These are phyloP conservation scores for Botrytis pseudocinerea DNA, from an alignment of 2,329 filamentous ascomycete species.

Conservation along the genomic window DNA sequence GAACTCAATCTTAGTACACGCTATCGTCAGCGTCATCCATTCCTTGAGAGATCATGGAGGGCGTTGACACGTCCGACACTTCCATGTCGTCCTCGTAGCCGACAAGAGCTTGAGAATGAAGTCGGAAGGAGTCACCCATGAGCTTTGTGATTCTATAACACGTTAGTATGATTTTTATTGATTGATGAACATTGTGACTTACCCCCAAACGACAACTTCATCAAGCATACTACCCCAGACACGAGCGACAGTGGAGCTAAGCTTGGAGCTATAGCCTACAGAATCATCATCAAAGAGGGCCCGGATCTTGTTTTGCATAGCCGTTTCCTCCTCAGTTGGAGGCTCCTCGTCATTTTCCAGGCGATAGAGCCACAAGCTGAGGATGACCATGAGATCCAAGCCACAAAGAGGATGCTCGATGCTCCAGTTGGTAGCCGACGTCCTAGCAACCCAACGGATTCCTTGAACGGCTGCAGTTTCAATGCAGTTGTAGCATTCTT, in stretches of 20 bases:
- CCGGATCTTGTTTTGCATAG: constrained; percentile 91
- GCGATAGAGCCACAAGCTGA: constrained; percentile 97
- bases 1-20: constrained; percentile 55
- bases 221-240: constrained; percentile 98
- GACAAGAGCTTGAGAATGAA: constrained; percentile 90
- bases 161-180: constrained; percentile 47
- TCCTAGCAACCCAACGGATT: constrained; percentile 96
- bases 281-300: constrained; percentile 89
- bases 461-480: constrained; percentile 93
- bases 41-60: constrained; percentile 71
- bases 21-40: constrained; percentile 65
- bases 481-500: constrained; percentile 96
- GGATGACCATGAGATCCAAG: constrained; percentile 95
- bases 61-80: constrained; percentile 66
- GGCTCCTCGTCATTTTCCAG: constrained; percentile 98
- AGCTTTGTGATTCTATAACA: constrained; percentile 76
- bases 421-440: constrained; percentile 97
- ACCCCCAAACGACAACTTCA: constrained; percentile 99
- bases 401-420: constrained; percentile 96
- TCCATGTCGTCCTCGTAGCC: constrained; percentile 88
- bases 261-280: constrained; percentile 74
- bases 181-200: constrained; percentile 51
- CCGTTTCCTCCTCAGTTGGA: constrained; percentile 77
- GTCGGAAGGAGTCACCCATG: constrained; percentile 97
- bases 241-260: constrained; percentile 92